Evolutionary conservation across 768 basidiomycete species (phyloP).

Genomic region (Lentinus brumalis): DNA sequence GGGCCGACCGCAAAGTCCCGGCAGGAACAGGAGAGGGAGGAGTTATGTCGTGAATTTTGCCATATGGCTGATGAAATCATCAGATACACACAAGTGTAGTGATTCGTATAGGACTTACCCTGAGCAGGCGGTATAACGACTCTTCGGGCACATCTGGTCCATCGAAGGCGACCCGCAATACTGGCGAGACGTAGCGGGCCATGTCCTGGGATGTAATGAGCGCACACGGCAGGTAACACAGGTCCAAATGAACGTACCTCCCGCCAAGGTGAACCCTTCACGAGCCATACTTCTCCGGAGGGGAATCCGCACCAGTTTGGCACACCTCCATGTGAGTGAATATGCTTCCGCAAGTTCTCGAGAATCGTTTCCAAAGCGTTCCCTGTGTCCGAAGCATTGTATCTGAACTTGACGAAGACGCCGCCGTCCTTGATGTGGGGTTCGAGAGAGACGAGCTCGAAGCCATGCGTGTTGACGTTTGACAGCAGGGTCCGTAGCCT

Average conservation of each 20-base stretch:
- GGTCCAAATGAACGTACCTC: constrained; percentile 51
- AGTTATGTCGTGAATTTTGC: constrained; percentile 69
- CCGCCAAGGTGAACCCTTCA: constrained; percentile 77
- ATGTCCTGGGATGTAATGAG: constrained; percentile 61
- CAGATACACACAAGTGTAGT: background rate
- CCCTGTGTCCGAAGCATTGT: constrained; percentile 38
- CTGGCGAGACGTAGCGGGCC: constrained; percentile 72
- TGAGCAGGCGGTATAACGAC: constrained; percentile 70
- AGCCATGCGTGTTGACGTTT: constrained; percentile 53
- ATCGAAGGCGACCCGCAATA: constrained; percentile 81
- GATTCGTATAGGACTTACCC: constrained; percentile 49
- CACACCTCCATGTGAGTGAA: constrained; percentile 52
- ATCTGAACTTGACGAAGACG: constrained; percentile 77
- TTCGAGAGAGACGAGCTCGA: constrained; percentile 63
- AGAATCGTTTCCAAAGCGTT: constrained; percentile 51
- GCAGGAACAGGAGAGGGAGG: constrained; percentile 62
- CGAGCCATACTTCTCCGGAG: constrained; percentile 64
- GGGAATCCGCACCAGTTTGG: constrained; percentile 63
- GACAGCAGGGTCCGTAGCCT: constrained; percentile 51
- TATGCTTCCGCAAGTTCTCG: constrained; percentile 45
- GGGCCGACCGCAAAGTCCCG: constrained; percentile 52
- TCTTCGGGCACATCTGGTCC: constrained; percentile 88
- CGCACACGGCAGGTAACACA: background rate
- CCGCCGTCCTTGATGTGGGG: constrained; percentile 82
- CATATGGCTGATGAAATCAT: constrained; percentile 63